Base-by-base conservation (phyloP, 768 basidiomycete species). In the Suillus spraguei region DNA sequence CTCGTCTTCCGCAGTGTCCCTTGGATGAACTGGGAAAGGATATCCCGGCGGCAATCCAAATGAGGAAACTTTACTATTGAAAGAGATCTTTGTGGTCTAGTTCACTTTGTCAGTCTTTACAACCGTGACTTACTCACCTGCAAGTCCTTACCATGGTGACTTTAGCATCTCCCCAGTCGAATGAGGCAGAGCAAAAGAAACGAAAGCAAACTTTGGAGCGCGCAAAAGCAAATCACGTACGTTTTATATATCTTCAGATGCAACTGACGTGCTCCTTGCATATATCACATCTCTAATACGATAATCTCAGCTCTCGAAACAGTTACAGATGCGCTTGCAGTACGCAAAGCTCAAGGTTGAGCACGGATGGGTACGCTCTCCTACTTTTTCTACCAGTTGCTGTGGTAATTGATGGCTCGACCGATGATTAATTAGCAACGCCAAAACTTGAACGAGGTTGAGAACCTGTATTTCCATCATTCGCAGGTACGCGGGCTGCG, bases 281-380 rank as follows among this genome's bases (percentile, higher is more conserved):
- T 55, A 67, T 55, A 41, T 46, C n/a, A 52, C 8, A 17, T 38
- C 9, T 20, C 59, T 36, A 22, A 17, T 32, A 46, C 33, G 22
- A 44, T 44, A 53, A 44, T 53, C 32, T 35, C 67, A 92, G 91
- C 81, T 91, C 33, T 87, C 87, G 4, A 81, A 87, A 65, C 89
- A 92, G 65, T 79, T 92, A 28, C 88, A 88, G 69, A 81, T 90
- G 75, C 84, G 91, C 32, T 78, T 92, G 20, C 90, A 89, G 69
- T 92, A 92, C 68, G 91, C 91, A 16, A 81, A 83, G 71, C 78
- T 92, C 63, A 92, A 92, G 71, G 90, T 92, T 56, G 90, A 92
- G 66, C 83, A 91, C 71, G 90, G 91, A 50, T 92, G 91, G 91
- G 90, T 91, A 72, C 47, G 86, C 78, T 58, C 6, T 32, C 28